Evolutionary conservation across 345 rosid genomes (phyloP).

Genomic region (Chamaenerion angustifolium): DNA sequence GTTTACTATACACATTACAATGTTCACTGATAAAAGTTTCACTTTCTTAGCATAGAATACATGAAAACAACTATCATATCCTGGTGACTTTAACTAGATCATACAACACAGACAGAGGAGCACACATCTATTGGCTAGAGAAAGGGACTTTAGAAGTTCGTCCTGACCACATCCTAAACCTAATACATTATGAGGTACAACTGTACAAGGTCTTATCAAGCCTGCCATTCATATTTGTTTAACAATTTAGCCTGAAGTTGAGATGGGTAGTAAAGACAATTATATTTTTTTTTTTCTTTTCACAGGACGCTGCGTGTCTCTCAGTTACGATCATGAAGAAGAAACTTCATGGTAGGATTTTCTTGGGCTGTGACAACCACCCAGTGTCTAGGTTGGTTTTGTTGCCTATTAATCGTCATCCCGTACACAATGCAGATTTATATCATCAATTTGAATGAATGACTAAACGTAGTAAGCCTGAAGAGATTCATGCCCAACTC

Average conservation of each 20-base stretch:
- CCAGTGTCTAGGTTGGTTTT: constrained; percentile 67
- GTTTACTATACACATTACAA: constrained; percentile 3
- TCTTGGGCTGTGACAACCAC: constrained; percentile 93
- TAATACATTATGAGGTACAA: constrained; percentile 83
- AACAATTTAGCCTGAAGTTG: not conserved
- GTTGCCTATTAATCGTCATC: not conserved
- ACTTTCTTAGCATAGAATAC: not conserved
- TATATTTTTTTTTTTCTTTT: not conserved
- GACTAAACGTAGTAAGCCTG: no score
- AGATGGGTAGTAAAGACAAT: not conserved
- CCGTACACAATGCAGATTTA: no score
- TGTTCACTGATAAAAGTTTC: not conserved
- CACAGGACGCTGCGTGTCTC: constrained; percentile 91
- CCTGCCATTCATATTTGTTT: no score
- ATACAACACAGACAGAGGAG: constrained; percentile 83
- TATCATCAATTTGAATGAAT: no score
- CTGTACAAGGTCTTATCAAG: constrained; percentile 24
- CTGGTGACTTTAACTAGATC: constrained; percentile 29
- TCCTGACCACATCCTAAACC: constrained; percentile 88
- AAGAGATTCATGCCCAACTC: no score
- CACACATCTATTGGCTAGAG: constrained; percentile 74
- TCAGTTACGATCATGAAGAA: constrained; percentile 69
- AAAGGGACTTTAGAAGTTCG: constrained; percentile 58
- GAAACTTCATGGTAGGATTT: constrained; percentile 44
- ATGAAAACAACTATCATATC: not conserved